Percentiles rank a stretch among this genome's conserved stretches.
phyloP scores from a whole-genome alignment of 148 eudicot species.

The Limonium bicolor region DNA sequence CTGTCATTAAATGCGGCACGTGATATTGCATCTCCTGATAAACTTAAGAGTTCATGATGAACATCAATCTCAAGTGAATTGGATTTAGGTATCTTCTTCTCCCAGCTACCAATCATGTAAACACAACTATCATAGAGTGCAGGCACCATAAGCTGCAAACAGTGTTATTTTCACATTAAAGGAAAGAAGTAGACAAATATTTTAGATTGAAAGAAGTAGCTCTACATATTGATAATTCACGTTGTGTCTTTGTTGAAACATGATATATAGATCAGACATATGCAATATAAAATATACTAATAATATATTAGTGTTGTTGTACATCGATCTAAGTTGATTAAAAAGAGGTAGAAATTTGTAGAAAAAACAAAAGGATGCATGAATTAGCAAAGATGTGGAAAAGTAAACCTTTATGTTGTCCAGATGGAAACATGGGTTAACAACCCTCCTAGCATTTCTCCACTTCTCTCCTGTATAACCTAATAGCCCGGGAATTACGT shows the following conservation, averaged over 20 bases:
- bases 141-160: conserved; percentile 20
- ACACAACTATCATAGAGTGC: conserved; percentile 17
- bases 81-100: conserved; percentile 8
- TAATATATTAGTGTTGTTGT: no score
- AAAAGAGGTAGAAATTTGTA: no score
- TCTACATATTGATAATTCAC: no score
- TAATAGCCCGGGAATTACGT: background rate
- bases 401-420: background rate
- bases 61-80: conserved; percentile 24
- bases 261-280: no score
- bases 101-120: conserved; percentile 26
- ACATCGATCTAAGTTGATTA: no score
- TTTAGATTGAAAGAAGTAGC: no score
- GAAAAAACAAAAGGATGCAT: no score
- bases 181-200: no score
- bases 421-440: conserved; percentile 1
- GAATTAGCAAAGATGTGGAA: no score
- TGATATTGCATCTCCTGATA: conserved; percentile 25
- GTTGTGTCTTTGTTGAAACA: no score
- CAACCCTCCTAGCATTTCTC: background rate
- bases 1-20: conserved; percentile 26
- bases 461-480: background rate
- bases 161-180: no score
- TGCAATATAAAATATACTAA: no score
- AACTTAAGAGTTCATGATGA: conserved; percentile 15